Conservation (phyloP, 164 flowering plant genomes). For the Berberis vulgaris region DNA sequence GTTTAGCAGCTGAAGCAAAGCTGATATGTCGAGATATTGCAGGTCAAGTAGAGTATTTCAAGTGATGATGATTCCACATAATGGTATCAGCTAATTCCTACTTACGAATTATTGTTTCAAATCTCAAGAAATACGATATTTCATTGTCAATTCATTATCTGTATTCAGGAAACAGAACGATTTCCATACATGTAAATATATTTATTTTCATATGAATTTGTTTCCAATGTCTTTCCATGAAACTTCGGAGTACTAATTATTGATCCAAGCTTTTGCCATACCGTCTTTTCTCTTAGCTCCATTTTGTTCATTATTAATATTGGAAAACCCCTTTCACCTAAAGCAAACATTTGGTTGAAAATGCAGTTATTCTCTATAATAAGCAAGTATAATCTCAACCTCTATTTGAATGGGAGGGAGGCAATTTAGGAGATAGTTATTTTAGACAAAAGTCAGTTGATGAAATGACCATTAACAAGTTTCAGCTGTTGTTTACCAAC, state of each 20-base stretch:
- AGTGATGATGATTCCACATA: neutral
- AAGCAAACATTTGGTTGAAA: too few relatives aligned
- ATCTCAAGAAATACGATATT: neutral
- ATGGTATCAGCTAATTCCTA: neutral
- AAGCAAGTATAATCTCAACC: neutral
- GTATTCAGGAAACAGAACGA: too few relatives aligned
- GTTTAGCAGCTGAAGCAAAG: constrained; percentile 59
- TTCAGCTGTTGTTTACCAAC: constrained; percentile 1
- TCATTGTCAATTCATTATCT: too few relatives aligned
- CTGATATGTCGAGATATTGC: constrained; percentile 73
- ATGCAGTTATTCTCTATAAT: constrained; percentile 2
- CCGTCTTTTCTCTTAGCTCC: too few relatives aligned
- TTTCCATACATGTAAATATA: too few relatives aligned
- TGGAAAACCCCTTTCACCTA: too few relatives aligned
- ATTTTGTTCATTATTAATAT: too few relatives aligned
- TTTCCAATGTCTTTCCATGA: too few relatives aligned
- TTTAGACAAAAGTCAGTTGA: constrained; percentile 11
- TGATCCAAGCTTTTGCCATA: too few relatives aligned
- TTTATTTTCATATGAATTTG: too few relatives aligned
- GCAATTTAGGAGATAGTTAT: neutral
- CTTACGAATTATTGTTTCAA: neutral
- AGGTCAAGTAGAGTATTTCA: constrained; percentile 62
- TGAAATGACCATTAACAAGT: constrained; percentile 3
- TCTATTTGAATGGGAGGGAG: neutral
- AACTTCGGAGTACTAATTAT: too few relatives aligned